Evolutionary conservation across 1,284 basidiomycete species (phyloP).

Genomic region (Quambalaria eucalypti): DNA sequence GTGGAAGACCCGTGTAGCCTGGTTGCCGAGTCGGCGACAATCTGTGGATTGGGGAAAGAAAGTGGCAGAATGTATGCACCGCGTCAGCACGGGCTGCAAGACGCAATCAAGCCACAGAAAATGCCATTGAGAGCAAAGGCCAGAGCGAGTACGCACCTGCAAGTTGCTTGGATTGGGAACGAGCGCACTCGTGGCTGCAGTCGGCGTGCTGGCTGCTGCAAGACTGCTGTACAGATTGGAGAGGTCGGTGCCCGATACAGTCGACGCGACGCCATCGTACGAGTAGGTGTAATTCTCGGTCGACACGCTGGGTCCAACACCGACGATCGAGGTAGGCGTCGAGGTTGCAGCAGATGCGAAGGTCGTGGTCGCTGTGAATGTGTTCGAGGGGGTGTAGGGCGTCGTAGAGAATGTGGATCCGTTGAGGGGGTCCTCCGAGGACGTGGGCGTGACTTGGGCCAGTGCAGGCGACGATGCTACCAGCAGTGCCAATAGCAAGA

Average conservation of each 20-base stretch:
- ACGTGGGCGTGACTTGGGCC: slow-evolving; percentile 8
- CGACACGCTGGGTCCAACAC: slow-evolving; percentile 24
- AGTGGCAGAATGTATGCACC: no score
- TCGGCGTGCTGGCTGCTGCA: slow-evolving; percentile 2
- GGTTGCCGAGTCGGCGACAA: no score
- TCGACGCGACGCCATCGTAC: slow-evolving; percentile 20
- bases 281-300: slow-evolving; percentile 15
- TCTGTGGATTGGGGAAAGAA: no score
- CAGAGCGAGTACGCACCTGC: slow-evolving; percentile 5
- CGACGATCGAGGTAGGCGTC: slow-evolving; percentile 20
- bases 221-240: slow-evolving; percentile 1
- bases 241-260: slow-evolving; percentile 11
- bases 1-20: no score
- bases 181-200: slow-evolving; percentile 1
- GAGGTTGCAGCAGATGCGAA: slow-evolving; percentile 13
- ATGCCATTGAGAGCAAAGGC: no score
- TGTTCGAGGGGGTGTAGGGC: slow-evolving; percentile 10
- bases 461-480: background rate
- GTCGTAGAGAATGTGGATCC: slow-evolving; percentile 23
- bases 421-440: slow-evolving; percentile 12
- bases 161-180: slow-evolving; percentile 4
- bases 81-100: no score
- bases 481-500: background rate
- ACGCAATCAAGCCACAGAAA: no score
- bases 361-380: slow-evolving; percentile 29